Conservation (phyloP, 2,329 filamentous ascomycete species). For the Colletotrichum costaricense region DNA sequence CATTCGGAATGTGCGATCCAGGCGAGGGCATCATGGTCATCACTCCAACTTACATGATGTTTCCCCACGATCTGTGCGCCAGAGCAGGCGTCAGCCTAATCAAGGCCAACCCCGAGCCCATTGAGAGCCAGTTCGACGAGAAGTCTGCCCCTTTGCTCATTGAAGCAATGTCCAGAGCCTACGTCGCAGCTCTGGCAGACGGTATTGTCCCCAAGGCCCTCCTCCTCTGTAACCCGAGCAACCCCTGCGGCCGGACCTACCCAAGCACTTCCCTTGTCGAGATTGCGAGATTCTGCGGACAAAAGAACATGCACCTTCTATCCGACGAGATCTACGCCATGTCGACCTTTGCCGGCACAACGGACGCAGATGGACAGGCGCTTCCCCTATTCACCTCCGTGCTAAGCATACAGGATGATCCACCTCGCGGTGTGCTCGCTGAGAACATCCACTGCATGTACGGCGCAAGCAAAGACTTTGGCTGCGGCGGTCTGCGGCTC, state of each 20-base stretch:
- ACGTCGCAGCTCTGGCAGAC: not conserved
- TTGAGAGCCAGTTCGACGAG: constrained; percentile 9
- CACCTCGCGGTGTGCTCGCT: not conserved
- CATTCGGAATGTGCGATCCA: constrained; percentile 14
- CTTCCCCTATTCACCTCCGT: constrained; percentile 5
- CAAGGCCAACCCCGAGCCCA: not conserved
- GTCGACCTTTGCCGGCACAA: not conserved
- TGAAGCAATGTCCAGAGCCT: not conserved
- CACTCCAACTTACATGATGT: constrained; percentile 22
- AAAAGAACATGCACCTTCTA: constrained; percentile 10
- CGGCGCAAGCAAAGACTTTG: constrained; percentile 23
- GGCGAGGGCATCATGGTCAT: constrained; percentile 12
- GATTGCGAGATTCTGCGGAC: constrained; percentile 6
- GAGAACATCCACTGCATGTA: constrained; percentile 22
- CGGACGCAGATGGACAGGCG: not conserved
- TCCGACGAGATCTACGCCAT: constrained; percentile 18
- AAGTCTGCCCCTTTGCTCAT: not conserved
- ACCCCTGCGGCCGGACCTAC: constrained; percentile 10
- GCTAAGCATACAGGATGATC: constrained; percentile 9
- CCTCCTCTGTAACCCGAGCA: constrained; percentile 23
- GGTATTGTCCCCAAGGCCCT: not conserved
- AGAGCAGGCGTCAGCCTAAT: constrained; percentile 1
- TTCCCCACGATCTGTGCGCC: constrained; percentile 2
- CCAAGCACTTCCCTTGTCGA: not conserved
- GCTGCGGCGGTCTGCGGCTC: constrained; percentile 9